Evolutionary conservation across 2,329 filamentous ascomycete species (phyloP), one percentile per base, ranked within the genome.

Genomic region (Elsinoe fawcettii): DNA sequence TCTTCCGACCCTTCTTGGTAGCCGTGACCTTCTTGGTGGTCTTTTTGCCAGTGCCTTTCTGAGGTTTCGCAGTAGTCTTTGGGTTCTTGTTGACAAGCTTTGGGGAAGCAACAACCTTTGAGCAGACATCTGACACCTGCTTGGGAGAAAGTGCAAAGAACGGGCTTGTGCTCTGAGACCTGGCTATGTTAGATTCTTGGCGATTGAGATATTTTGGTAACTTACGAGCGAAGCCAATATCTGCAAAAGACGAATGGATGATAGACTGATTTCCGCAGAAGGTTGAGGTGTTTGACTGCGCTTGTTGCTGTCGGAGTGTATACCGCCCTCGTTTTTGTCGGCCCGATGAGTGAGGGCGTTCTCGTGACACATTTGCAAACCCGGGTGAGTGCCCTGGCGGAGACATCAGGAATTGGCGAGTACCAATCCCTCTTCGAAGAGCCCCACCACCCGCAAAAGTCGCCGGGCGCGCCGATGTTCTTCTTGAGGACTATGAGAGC

Each of bases 231-330:
- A 23, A 36, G 30, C 43, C 43, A 57, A 25, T 49, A 57, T 4
- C 18, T 57, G 32, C 55, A 57, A 30, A 57, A 57, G 2, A 47
- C 32, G 14, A 47, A 16, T 27, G 55, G 55, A n/a, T 57, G 55
- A 39, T 44, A 44, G 2, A 57, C 55, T 1, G 49, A 14, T 37
- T 57, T 51, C 7, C 32, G 43, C 11, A 57, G 43, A 8, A 43
- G 5, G 47, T 51, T 37, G 30, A 57, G 20, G 20, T 49, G 23
- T n/a, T 44, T 20, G 2, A 57, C 55, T 14, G 46, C 47, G 14
- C 43, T 57, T 7, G 37, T 32, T 4, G 30, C 55, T 3, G 55
- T 57, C 1, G 55, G 44, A n/a, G 20, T 20, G 20, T 44, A 44
- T 30, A 57, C 49, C 3, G 55, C 36, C 32, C 37, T 51, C 6